phyloP scores from a whole-genome alignment of 257 asterid species.

The Mentha longifolia region DNA sequence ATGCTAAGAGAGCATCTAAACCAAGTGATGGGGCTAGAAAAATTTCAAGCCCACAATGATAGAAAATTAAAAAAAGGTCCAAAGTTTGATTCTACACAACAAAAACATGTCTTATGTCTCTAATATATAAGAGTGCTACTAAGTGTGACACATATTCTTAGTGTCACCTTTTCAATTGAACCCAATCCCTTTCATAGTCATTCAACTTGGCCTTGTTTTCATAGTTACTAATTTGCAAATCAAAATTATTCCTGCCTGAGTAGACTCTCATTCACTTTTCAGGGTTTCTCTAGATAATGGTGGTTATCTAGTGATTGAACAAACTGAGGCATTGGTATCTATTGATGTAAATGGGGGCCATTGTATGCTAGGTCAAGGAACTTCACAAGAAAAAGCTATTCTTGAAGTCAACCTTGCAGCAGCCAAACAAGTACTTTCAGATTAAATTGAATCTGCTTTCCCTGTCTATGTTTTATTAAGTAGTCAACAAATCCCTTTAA shows the following conservation, averaged over 20 bases:
- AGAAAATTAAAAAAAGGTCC: not conserved
- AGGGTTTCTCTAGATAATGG: conserved; percentile 96
- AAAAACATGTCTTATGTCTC: conserved; percentile 7
- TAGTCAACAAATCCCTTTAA: not conserved
- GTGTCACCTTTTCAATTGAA: not conserved
- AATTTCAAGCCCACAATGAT: conserved; percentile 17
- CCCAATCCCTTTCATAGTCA: not conserved
- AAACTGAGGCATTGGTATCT: conserved; percentile 94
- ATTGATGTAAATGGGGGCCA: conserved; percentile 98
- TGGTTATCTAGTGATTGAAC: conserved; percentile 97
- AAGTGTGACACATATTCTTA: not conserved
- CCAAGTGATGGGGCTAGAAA: not conserved
- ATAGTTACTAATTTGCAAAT: conserved; percentile 26
- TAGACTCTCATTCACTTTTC: conserved; percentile 32
- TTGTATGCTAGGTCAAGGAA: conserved; percentile 94
- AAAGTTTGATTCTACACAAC: conserved; percentile 15
- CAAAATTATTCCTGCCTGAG: conserved; percentile 28
- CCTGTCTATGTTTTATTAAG: conserved; percentile 27
- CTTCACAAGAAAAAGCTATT: conserved; percentile 90
- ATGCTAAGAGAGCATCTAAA: conserved; percentile 19
- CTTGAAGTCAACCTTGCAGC: conserved; percentile 95
- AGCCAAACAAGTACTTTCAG: conserved; percentile 75
- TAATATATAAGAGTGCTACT: conserved; percentile 20
- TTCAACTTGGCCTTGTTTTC: conserved; percentile 19
- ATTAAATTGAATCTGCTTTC: conserved; percentile 19